phyloP scores from a whole-genome alignment of 2,329 filamentous ascomycete species.

The Diaporthe ilicicola region DNA sequence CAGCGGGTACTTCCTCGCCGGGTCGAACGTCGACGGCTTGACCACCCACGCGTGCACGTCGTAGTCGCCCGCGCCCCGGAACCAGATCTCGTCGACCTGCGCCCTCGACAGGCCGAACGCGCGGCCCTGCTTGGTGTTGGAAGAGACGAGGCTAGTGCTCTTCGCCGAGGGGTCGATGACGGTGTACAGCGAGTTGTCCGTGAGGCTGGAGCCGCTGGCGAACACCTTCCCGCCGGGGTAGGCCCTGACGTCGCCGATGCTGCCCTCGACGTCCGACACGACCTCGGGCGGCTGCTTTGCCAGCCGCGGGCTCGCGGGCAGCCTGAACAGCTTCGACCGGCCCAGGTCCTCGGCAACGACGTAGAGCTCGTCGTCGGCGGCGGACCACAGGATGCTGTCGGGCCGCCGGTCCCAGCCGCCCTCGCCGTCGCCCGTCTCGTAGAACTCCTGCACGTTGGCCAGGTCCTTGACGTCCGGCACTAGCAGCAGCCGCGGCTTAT shows the following conservation, averaged over 20 bases:
- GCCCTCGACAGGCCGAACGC: conserved; percentile 70
- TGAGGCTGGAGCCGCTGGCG: conserved; percentile 71
- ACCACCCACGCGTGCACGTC: conserved; percentile 76
- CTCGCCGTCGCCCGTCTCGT: conserved; percentile 67
- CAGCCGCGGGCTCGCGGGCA: conserved; percentile 63
- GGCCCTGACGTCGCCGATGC: conserved; percentile 60
- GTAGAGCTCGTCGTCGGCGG: conserved; percentile 70
- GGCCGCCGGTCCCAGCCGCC: conserved; percentile 70
- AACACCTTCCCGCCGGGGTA: conserved; percentile 57
- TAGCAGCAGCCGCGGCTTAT: conserved; percentile 75
- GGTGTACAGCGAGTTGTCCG: conserved; percentile 77
- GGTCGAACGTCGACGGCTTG: conserved; percentile 73
- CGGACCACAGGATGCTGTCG: conserved; percentile 64
- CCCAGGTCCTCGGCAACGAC: conserved; percentile 79
- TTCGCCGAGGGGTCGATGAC: conserved; percentile 60
- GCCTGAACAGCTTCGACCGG: conserved; percentile 66
- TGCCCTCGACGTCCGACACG: conserved; percentile 60
- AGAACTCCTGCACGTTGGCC: conserved; percentile 68
- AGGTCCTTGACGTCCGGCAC: conserved; percentile 68
- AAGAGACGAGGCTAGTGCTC: conserved; percentile 61
- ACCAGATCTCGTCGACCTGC: conserved; percentile 76
- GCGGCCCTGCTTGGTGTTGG: conserved; percentile 70
- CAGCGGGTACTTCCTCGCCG: conserved; percentile 78
- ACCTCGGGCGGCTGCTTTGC: conserved; percentile 57
- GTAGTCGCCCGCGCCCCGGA: conserved; percentile 68